Evolutionary conservation across 192 early-diverging fungal species (phyloP), one percentile per base, ranked within the genome.

Genomic region (Pilaira anomala): DNA sequence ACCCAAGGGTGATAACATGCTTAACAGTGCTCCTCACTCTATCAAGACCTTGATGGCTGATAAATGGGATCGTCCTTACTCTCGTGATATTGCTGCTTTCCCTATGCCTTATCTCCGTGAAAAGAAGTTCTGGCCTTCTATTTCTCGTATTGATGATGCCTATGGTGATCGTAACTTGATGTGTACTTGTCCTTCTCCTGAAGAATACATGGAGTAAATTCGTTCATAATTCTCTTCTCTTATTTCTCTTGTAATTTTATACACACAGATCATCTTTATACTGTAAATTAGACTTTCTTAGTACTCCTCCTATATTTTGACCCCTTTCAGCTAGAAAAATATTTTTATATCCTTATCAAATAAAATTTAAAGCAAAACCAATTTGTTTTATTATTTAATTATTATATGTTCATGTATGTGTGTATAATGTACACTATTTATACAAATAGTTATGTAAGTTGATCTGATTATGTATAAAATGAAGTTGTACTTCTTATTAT

Each of bases 101-200:
- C 97, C 97, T 1, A 68, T 96, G 77, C 73, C 85, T 6, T 74
- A 82, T 29, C 80, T 99, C 65, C 79, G 82, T 60, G 87, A 89
- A 73, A 86, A 85, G 80, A 99, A 99, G 88, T 96, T 99, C 78
- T 99, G 94, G 93, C 97, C 97, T 21, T 89, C 89, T n/a, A 88
- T 95, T 28, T 82, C 87, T 21, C 83, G 97, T 55, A 80, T 92
- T 62, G 97, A 99, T 72, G 97, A 99, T 70, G 90, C 93, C 22
- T 96, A 86, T 65, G 97, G 97, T 36, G 97, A 99, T 69, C 78
- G 88, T 29, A 93, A 97, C 81, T 79, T 99, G 71, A 76, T 93
- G 63, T 98, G 97, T 81, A 91, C 93, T 54, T 98, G 97, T 75
- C 97, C 97, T 54, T 92, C 95, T 1, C 85, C 95, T 67, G 88